These are phyloP conservation scores for Cordyceps pruinosa DNA, from an alignment of 2,329 filamentous ascomycete species.

Conservation along the genomic window DNA sequence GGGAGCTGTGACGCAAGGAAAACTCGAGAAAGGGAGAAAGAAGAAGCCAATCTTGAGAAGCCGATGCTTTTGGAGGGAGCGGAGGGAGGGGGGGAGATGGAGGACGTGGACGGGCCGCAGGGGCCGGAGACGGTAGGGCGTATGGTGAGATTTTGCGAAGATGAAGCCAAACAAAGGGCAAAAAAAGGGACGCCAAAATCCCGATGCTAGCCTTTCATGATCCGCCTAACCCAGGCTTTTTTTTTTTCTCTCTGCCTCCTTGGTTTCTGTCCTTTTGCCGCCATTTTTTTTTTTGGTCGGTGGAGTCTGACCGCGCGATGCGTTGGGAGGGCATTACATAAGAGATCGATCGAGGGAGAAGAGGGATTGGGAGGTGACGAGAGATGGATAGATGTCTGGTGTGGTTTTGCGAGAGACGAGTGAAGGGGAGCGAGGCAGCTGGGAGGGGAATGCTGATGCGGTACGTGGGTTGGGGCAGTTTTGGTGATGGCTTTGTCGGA, in stretches of 20 bases:
- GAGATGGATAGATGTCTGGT: background rate
- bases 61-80: background rate
- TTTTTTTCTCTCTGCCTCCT: background rate
- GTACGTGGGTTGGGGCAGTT: too few species aligned
- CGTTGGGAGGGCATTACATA: background rate
- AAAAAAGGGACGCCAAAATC: background rate
- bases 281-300: background rate
- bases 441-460: too few species aligned
- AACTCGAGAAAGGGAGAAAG: background rate
- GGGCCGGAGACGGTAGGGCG: too few species aligned
- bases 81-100: background rate
- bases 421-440: too few species aligned
- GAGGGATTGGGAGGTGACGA: background rate
- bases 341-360: background rate
- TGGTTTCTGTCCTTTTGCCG: background rate
- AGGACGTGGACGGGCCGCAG: background rate
- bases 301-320: background rate
- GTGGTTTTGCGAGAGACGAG: background rate
- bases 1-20: constrained; percentile 1
- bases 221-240: background rate
- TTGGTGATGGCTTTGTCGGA: too few species aligned
- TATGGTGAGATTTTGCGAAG: too few species aligned
- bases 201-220: constrained; percentile 3
- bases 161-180: too few species aligned
- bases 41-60: background rate